These are phyloP conservation scores for Termitomyces sp. DNA, from an alignment of 768 basidiomycete genomes.

Conservation along the genomic window DNA sequence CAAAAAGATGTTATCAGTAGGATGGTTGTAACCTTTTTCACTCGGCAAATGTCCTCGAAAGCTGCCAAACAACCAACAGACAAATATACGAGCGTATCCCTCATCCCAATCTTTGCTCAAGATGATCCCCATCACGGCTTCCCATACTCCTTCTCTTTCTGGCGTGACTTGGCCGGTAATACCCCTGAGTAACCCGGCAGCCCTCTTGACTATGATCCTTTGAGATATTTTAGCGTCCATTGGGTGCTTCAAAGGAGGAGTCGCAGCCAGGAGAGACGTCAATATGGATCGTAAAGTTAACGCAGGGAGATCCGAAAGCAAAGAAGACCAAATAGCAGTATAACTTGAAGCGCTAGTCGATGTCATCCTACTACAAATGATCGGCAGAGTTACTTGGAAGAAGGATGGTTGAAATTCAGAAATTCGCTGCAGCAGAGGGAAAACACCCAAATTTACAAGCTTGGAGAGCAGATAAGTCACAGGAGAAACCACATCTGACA, in stretches of 20 bases:
- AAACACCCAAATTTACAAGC: constrained; percentile 63
- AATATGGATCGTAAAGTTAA: constrained; percentile 53
- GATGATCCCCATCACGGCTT: constrained; percentile 41
- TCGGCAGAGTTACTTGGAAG: constrained; percentile 47
- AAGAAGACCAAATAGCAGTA: constrained; percentile 41
- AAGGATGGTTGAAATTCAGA: constrained; percentile 68
- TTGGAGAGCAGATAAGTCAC: constrained; percentile 57
- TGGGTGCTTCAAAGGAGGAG: constrained; percentile 27
- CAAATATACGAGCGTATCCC: constrained; percentile 54
- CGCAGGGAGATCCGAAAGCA: constrained; percentile 46
- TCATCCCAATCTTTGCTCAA: constrained; percentile 57
- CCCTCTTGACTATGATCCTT: constrained; percentile 44
- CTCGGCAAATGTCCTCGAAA: constrained; percentile 21
- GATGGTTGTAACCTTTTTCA: constrained; percentile 20
- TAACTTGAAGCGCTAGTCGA: constrained; percentile 29
- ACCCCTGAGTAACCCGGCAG: constrained; percentile 44
- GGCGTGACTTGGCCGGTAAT: constrained; percentile 49
- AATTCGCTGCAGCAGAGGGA: constrained; percentile 46
- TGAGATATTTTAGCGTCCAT: constrained; percentile 24
- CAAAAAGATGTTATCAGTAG: neutral
- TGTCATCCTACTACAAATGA: constrained; percentile 38
- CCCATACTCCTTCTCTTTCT: constrained; percentile 47
- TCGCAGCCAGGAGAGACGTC: constrained; percentile 50
- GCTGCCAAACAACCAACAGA: constrained; percentile 61
- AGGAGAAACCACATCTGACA: constrained; percentile 33